Evolutionary conservation across 106 monocot species (phyloP), one percentile per base, ranked within the genome.

Genomic region (Gastrodia elata): DNA sequence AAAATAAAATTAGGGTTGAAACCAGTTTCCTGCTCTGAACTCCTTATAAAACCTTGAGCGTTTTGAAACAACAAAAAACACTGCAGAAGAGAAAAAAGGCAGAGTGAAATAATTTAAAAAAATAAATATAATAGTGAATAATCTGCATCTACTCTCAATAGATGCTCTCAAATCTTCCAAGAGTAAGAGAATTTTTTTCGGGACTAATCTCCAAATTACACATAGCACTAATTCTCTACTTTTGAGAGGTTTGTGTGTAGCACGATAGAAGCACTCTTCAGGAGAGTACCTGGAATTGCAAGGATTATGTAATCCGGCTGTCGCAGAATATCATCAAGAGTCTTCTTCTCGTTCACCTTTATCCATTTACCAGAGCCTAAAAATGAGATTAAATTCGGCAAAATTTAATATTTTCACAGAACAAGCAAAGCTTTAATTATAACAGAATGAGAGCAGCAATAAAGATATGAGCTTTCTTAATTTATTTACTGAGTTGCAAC

Each of bases 11-110:
- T 61, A 61, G 14, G 92, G 92, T 13, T 84, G 73, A 57, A 74
- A 68, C 96, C 92, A 96, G 14, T 90, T 86, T 16, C 96, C 96
- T 42, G 85, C 82, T 67, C 37, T 87, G 79, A 92, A 96, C 73
- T 90, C 81, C 38, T 81, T 83, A 41, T 96, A 92, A 65, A 96
- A 96, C 18, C 64, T 73, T 38, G 96, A 90, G 59, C 76, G 71
- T 16, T 82, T 92, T 24, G 90, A 96, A 56, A 96, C 82, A 33
- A 92, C 82, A 81, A 84, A 90, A 74, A 96, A 96, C 33, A 87
- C 96, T 92, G 88, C 82, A 92, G 14, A 70, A 65, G n/a, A 34
- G 28, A 56, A 56, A 25, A n/a, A 55, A 55, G 24, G 24, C 7
- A 6, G 22, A 55, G 55, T 22, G 28, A 25, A 59, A 59, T 20